Base-by-base conservation (phyloP, 768 basidiomycete genomes). In the Saitozyma podzolica region DNA sequence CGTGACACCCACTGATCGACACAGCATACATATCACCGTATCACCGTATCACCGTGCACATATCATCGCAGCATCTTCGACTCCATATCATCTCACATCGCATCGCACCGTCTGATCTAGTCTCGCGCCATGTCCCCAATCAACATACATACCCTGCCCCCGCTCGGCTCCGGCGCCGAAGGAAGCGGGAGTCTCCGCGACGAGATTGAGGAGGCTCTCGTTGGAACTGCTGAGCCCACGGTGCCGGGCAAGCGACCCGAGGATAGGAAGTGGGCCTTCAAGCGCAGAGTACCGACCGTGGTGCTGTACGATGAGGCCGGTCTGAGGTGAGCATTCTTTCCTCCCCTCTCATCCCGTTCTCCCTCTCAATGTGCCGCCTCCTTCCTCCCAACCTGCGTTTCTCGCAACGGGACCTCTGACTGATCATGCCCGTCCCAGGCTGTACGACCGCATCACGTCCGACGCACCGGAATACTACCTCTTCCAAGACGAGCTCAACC, bases 231-330 rank as follows among this genome's bases (percentile, higher is more conserved):
- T 1, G 64, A 65, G 41, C 11, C 51, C 11, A 66, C 58, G 20
- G 59, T 75, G 6, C 76, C 74, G 0, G 76, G 73, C 8, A 40
- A 61, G 0, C 54, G 19, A 19, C 50, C 53, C 16, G 73, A 70
- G 53, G 75, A 78, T 50, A 56, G 60, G 55, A 42, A 61, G 42
- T 80, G 74, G 73, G 67, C 61, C 8, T 80, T 71, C 53, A 77
- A 84, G 65, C 88, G 87, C 77, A 81, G 83, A 37, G 78, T 96
- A 19, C 92, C 93, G 8, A 93, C 91, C 0, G 81, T 91, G 77
- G 83, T 93, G 10, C 83, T 96, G 9, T 97, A 98, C 80, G 87
- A 92, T 67, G 89, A 94, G 72, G 83, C 82, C 19, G 96, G 96
- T 0, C 83, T 99, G 58, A 84, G 86, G 78, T 77, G 56, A 62